Conservation (phyloP, 257 asterid species). For the Lavandula angustifolia region DNA sequence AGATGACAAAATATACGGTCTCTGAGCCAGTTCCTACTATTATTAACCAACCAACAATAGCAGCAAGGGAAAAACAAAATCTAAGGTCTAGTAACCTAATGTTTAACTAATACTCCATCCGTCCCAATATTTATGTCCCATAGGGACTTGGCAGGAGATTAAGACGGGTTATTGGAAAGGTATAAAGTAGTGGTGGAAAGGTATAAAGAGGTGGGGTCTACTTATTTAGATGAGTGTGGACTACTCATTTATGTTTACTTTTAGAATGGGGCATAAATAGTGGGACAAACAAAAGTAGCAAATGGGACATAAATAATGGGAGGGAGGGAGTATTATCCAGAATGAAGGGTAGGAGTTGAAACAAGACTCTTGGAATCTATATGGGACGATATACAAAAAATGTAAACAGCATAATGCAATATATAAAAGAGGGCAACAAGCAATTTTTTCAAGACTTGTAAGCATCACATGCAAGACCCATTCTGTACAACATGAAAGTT, state of each 20-base stretch:
- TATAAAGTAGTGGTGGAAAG: no score
- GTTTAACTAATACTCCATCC: neutral
- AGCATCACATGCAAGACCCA: neutral
- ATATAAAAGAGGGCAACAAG: neutral
- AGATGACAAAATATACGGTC: conserved; percentile 24
- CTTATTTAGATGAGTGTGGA: no score
- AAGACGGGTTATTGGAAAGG: no score
- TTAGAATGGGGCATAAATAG: no score
- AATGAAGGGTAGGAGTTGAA: conserved; percentile 8
- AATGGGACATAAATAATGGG: no score
- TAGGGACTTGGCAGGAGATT: no score
- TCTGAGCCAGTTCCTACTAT: conserved; percentile 15
- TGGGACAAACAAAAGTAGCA: no score
- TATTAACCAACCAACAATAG: conserved; percentile 23
- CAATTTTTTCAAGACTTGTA: neutral
- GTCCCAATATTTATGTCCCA: no score
- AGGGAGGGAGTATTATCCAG: no score
- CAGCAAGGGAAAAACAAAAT: conserved; percentile 3
- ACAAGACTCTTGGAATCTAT: neutral
- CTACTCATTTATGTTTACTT: no score
- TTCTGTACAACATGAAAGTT: neutral
- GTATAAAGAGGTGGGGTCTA: no score
- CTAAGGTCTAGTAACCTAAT: conserved; percentile 23
- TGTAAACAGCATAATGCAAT: neutral
- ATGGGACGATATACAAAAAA: neutral